These are phyloP conservation scores for Aspergillus pseudonomiae DNA, from an alignment of 2,329 filamentous ascomycete genomes.

Conservation along the genomic window DNA sequence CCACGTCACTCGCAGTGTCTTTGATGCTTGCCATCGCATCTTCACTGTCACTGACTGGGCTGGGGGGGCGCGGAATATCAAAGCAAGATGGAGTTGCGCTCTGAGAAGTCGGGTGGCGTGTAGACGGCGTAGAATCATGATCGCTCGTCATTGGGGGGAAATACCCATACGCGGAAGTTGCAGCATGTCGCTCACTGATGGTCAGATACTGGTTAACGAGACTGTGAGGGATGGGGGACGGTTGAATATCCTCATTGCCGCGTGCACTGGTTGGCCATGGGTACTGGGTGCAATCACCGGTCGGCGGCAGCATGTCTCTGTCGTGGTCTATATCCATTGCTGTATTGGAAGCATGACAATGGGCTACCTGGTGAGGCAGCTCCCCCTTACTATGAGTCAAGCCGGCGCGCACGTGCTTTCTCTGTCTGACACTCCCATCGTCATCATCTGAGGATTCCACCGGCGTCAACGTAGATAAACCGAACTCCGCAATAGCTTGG, in stretches of 20 bases:
- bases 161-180: slow-evolving; percentile 35
- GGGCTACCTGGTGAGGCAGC: slow-evolving; percentile 6
- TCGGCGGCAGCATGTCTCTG: slow-evolving; percentile 22
- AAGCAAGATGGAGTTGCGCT: slow-evolving; percentile 16
- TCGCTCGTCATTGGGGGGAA: slow-evolving; percentile 22
- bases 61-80: slow-evolving; percentile 38
- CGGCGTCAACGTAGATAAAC: slow-evolving; percentile 36
- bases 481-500: slow-evolving; percentile 19
- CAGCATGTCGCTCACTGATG: slow-evolving; percentile 32
- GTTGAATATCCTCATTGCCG: slow-evolving; percentile 23
- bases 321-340: slow-evolving; percentile 36
- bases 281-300: slow-evolving; percentile 13
- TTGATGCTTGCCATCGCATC: slow-evolving; percentile 18
- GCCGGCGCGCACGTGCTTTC: slow-evolving; percentile 1
- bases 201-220: slow-evolving; percentile 35
- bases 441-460: slow-evolving; percentile 43
- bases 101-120: slow-evolving; percentile 4
- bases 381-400: slow-evolving; percentile 4
- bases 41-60: slow-evolving; percentile 44
- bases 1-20: slow-evolving; percentile 16
- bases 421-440: slow-evolving; percentile 32
- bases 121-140: not conserved
- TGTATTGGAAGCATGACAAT: slow-evolving; percentile 15
- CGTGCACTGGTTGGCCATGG: slow-evolving; percentile 25
- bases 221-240: slow-evolving; percentile 34